phyloP scores from a whole-genome alignment of 2,329 filamentous ascomycete genomes.

The Hymenoscyphus albidus region DNA sequence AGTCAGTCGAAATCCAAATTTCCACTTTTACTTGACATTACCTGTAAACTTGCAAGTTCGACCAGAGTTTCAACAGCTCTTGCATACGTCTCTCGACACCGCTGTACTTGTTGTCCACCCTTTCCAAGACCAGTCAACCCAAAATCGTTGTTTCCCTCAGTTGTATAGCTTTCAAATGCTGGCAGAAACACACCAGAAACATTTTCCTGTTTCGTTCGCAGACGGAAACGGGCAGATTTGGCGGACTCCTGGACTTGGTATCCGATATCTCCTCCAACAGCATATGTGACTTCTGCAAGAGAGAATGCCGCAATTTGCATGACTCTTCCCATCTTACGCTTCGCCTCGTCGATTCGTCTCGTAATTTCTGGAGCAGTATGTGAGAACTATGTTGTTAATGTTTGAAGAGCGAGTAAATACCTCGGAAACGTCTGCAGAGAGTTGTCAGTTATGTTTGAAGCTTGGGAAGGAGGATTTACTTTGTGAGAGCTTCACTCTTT shows the following conservation, averaged over 20 bases:
- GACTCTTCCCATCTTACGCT: conserved; percentile 97
- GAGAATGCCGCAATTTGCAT: conserved; percentile 99
- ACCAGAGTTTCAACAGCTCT: conserved; percentile 93
- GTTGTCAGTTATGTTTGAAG: conserved; percentile 25
- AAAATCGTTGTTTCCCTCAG: conserved; percentile 92
- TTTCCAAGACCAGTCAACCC: conserved; percentile 93
- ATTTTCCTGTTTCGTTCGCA: conserved; percentile 96
- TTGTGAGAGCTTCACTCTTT: conserved; percentile 97
- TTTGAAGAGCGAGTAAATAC: conserved; percentile 44
- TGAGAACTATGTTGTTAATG: neutral
- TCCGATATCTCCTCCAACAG: conserved; percentile 89
- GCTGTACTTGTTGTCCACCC: conserved; percentile 94
- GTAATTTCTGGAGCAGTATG: conserved; percentile 71
- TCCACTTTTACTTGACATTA: conserved; percentile 31
- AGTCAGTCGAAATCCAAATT: conserved; percentile 10
- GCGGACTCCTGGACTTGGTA: conserved; percentile 98
- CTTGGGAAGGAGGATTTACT: conserved; percentile 50
- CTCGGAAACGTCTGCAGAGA: conserved; percentile 73
- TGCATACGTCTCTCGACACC: conserved; percentile 92
- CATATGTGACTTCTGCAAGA: conserved; percentile 94
- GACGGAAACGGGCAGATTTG: conserved; percentile 85
- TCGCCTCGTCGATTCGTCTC: conserved; percentile 94
- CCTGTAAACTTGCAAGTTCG: conserved; percentile 87
- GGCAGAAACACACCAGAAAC: conserved; percentile 94
- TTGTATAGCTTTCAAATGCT: conserved; percentile 85